These are phyloP conservation scores for Huntiella abstrusa DNA, from an alignment of 2,329 filamentous ascomycete genomes.

Conservation along the genomic window DNA sequence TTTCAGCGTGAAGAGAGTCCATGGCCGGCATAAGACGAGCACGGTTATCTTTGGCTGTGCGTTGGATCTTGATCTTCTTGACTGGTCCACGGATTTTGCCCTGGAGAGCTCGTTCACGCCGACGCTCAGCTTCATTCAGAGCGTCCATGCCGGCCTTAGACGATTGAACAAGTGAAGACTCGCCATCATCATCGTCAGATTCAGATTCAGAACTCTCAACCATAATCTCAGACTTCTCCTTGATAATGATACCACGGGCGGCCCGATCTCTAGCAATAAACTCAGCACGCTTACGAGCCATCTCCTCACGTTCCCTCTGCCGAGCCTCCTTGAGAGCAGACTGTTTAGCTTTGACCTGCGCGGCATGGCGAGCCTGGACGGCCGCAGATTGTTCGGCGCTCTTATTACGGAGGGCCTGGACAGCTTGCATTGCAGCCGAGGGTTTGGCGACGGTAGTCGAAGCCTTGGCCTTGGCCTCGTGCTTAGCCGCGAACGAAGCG, in stretches of 20 bases:
- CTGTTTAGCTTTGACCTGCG: slow-evolving; percentile 14
- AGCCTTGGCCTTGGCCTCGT: slow-evolving; percentile 16
- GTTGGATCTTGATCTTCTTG: slow-evolving; percentile 62
- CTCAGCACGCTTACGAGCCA: slow-evolving; percentile 51
- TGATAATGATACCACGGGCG: slow-evolving; percentile 20
- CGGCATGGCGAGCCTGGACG: slow-evolving; percentile 14
- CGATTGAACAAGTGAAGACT: slow-evolving; percentile 29
- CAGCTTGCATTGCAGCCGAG: slow-evolving; percentile 9
- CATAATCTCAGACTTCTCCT: slow-evolving; percentile 50
- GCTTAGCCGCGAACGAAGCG: slow-evolving; percentile 25
- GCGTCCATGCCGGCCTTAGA: slow-evolving; percentile 29
- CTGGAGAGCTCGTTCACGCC: slow-evolving; percentile 28
- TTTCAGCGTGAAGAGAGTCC: slow-evolving; percentile 62
- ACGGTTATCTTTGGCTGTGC: slow-evolving; percentile 83
- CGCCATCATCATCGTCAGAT: slow-evolving; percentile 24
- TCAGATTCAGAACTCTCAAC: slow-evolving; percentile 66
- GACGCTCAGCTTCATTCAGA: slow-evolving; percentile 28
- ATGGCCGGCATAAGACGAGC: slow-evolving; percentile 82
- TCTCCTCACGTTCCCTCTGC: slow-evolving; percentile 55
- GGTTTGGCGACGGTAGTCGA: background rate
- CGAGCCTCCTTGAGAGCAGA: slow-evolving; percentile 47
- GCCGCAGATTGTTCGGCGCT: slow-evolving; percentile 9
- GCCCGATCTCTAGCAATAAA: slow-evolving; percentile 48
- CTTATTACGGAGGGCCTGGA: slow-evolving; percentile 9
- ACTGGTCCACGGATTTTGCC: slow-evolving; percentile 50